Evolutionary conservation across 768 basidiomycete genomes (phyloP), one percentile per base, ranked within the genome.

Genomic region (Xanthoconium purpureum): DNA sequence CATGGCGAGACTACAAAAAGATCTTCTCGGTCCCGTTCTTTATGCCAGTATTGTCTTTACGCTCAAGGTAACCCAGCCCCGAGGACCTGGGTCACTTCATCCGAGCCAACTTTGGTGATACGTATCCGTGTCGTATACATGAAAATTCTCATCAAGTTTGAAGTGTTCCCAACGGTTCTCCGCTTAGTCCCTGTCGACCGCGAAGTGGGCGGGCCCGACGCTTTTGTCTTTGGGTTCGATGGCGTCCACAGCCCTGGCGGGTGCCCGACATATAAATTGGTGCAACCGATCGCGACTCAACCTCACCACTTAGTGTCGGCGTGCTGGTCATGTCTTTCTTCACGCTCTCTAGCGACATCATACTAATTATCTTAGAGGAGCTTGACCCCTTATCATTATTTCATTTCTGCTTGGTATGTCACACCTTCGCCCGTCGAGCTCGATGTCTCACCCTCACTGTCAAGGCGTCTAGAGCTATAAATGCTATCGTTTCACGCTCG

Each of bases 241-340:
- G 62, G 60, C 55, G 60, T 59, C 65, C 63, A 42, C 60, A 52
- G 11, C 63, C 58, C 59, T 62, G 61, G 56, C 58, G 50, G 55
- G 49, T 48, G 53, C 61, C 57, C 61, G 67, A 69, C 64, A 44
- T 71, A 71, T 71, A 71, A 73, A 71, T 65, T 62, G 38, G 30
- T 46, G 32, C 48, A 40, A 24, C 40, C 42, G 38, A 48, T 50
- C 43, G 50, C 42, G 47, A 52, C 39, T 52, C 49, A 39, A 50
- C 33, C 54, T 62, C 54, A 64, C 55, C 56, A 60, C 48, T 60
- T 46, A 60, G 61, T 58, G 54, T 63, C 62, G 64, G 66, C 66
- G 71, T 71, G 71, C 71, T 66, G 63, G 72, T 63, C 71, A 71
- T 71, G 70, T 63, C 71, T 47, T 55, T 71, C 64, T 70, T 72